phyloP scores from a whole-genome alignment of 2,329 filamentous ascomycete species.

The Orbilia blumenaviensis region DNA sequence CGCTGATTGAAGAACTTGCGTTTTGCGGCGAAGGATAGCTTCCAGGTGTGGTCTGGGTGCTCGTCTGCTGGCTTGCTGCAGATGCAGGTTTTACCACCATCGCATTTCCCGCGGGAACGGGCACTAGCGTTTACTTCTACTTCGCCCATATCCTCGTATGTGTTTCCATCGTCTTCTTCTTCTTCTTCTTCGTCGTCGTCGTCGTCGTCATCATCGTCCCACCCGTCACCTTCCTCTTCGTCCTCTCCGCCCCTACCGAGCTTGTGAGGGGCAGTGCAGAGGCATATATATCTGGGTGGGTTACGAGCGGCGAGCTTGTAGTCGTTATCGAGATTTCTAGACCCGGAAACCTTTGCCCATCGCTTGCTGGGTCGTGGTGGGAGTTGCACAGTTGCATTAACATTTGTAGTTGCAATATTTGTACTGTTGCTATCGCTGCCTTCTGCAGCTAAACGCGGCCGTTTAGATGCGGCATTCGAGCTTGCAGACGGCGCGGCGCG shows the following conservation, averaged over 20 bases:
- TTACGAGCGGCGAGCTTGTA: slow-evolving; percentile 58
- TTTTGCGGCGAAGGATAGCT: slow-evolving; percentile 59
- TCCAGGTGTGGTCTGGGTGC: slow-evolving; percentile 60
- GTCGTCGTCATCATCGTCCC: slow-evolving; percentile 42
- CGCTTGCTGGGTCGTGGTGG: slow-evolving; percentile 56
- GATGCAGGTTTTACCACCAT: slow-evolving; percentile 59
- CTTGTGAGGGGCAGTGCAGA: too few relatives aligned
- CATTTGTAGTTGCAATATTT: too few relatives aligned
- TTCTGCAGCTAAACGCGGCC: not conserved
- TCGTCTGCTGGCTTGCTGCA: slow-evolving; percentile 59
- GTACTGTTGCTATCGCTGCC: not conserved
- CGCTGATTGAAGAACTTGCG: slow-evolving; percentile 57
- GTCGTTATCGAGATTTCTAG: slow-evolving; percentile 59
- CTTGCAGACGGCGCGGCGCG: slow-evolving; percentile 11
- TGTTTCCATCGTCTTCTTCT: slow-evolving; percentile 43
- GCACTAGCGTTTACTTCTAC: slow-evolving; percentile 52
- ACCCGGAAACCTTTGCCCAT: slow-evolving; percentile 60
- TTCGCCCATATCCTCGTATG: slow-evolving; percentile 32
- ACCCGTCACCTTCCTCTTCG: not conserved
- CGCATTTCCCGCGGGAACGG: slow-evolving; percentile 38
- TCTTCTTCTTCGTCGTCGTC: slow-evolving; percentile 39
- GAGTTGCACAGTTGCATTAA: not conserved
- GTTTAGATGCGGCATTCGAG: not conserved
- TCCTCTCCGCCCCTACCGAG: slow-evolving; percentile 25
- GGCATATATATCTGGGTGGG: slow-evolving; percentile 57